Percentiles rank a stretch among this genome's conserved stretches.
phyloP scores from a whole-genome alignment of 257 asterid species.

The Capsicum pubescens region DNA sequence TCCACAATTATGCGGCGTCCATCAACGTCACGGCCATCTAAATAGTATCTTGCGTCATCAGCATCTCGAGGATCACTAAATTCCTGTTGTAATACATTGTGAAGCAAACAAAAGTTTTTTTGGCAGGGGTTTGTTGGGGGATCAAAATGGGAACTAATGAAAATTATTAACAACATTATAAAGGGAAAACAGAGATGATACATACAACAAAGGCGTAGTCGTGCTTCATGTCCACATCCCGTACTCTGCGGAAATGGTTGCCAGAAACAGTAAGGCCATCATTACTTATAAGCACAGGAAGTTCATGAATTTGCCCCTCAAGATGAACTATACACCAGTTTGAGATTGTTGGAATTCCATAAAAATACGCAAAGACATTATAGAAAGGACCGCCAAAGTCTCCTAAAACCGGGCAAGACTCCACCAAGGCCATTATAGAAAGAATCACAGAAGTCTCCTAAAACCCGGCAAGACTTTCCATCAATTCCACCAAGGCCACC shows the following conservation, averaged over 20 bases:
- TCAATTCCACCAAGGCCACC: constrained; percentile 92
- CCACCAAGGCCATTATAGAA: constrained; percentile 90
- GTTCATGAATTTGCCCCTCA: constrained; percentile 93
- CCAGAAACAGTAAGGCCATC: constrained; percentile 99
- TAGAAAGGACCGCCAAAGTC: constrained; percentile 94
- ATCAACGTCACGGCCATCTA: constrained; percentile 93
- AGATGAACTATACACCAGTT: constrained; percentile 97
- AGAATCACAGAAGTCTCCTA: constrained; percentile 96
- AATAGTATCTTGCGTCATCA: constrained; percentile 83
- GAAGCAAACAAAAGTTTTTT: constrained; percentile 35
- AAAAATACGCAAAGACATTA: constrained; percentile 92
- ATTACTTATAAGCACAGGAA: constrained; percentile 79
- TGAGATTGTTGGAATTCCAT: constrained; percentile 91
- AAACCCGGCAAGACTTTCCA: constrained; percentile 84
- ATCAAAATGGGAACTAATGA: background rate
- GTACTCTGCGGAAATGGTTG: constrained; percentile 99
- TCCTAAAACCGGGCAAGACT: constrained; percentile 88
- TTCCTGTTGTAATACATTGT: constrained; percentile 58
- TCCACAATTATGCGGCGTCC: constrained; percentile 94
- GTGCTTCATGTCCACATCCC: constrained; percentile 99
- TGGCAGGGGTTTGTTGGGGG: background rate
- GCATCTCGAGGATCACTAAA: constrained; percentile 97
- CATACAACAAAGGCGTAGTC: constrained; percentile 99
- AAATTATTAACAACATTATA: background rate
- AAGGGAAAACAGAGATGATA: constrained; percentile 32